Percentiles rank a stretch among this genome's conserved stretches.
These are phyloP conservation scores for Plasmodium billcollinsi DNA, from an alignment of 169 alveolate genomes.

Conservation along the genomic window DNA sequence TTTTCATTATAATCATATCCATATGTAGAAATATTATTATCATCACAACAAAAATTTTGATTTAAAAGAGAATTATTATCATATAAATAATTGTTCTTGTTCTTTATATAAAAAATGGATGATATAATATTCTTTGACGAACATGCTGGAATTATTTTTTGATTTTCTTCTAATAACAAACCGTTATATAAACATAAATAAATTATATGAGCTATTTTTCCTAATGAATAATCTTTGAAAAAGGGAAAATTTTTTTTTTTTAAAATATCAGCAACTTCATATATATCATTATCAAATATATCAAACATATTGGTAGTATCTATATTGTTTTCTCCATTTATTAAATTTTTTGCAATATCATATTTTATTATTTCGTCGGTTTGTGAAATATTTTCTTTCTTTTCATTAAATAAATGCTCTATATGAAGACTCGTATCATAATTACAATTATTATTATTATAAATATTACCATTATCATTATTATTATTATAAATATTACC, in stretches of 20 bases:
- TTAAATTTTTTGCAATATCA: neutral
- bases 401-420: too few species aligned
- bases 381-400: too few species aligned
- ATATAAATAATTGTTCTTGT: neutral
- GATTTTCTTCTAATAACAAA: constrained; percentile 20
- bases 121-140: constrained; percentile 6
- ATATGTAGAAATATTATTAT: neutral
- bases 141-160: constrained; percentile 26
- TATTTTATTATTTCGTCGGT: too few species aligned
- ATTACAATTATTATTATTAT: too few species aligned
- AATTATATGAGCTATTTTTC: constrained; percentile 41
- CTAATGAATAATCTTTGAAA: constrained; percentile 25
- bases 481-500: neutral
- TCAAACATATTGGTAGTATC: constrained; percentile 3
- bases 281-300: constrained; percentile 23
- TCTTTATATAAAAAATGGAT: constrained; percentile 4
- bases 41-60: too few species aligned
- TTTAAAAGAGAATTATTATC: neutral
- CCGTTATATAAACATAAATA: constrained; percentile 31
- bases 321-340: constrained; percentile 1
- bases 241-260: constrained; percentile 9
- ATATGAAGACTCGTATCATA: too few species aligned
- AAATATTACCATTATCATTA: neutral
- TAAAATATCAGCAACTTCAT: constrained; percentile 20
- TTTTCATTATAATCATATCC: neutral